Conservation (phyloP, 176 grass and related monocot species). For the Cymbopogon citratus region DNA sequence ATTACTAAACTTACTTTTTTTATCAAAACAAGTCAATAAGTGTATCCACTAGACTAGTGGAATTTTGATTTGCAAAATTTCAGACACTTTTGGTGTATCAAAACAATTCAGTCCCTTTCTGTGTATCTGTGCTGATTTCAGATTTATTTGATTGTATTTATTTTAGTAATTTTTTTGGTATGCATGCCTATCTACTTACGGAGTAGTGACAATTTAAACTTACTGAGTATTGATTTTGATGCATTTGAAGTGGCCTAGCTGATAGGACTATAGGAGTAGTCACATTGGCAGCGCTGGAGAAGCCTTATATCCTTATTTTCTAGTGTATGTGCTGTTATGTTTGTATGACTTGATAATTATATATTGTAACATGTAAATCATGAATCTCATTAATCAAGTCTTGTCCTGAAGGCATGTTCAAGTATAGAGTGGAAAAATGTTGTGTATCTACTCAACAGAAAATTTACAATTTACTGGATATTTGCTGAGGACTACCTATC, state of each 20-base stretch:
- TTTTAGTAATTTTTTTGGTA: background rate
- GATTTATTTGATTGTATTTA: slow-evolving; percentile 6
- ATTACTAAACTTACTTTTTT: slow-evolving; percentile 20
- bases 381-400: background rate
- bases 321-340: background rate
- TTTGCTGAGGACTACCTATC: background rate
- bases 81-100: background rate
- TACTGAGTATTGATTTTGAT: background rate
- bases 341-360: background rate
- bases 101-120: background rate
- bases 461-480: background rate
- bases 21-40: background rate
- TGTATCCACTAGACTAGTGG: background rate
- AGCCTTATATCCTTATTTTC: background rate
- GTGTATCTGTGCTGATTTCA: slow-evolving; percentile 3
- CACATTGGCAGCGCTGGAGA: background rate
- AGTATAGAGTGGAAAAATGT: background rate
- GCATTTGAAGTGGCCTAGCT: background rate
- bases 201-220: background rate
- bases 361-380: slow-evolving; percentile 1
- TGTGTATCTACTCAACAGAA: slow-evolving; percentile 3
- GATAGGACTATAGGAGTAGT: background rate
- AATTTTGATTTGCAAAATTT: background rate
- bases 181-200: background rate
- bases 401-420: slow-evolving; percentile 10